Evolutionary conservation across 2,329 filamentous ascomycete genomes (phyloP), one percentile per base, ranked within the genome.

Genomic region (Cladosporium sp.): DNA sequence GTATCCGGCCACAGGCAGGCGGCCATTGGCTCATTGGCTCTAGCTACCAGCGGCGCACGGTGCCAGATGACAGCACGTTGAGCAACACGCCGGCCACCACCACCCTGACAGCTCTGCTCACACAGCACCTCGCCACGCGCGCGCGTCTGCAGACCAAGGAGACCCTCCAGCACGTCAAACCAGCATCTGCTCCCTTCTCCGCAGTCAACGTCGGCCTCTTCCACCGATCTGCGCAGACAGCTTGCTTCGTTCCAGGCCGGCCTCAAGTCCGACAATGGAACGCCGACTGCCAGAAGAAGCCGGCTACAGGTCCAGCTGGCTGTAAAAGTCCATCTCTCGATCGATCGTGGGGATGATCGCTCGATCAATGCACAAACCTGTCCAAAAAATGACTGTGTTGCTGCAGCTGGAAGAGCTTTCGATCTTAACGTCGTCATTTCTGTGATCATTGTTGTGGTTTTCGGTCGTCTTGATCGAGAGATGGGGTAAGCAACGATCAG

Each of bases 341-440:
- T 45, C 42, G 42, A 45, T 45, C 42, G 42, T 45, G 42, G 42
- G 42, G 24, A 28, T 45, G 42, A 45, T 45, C 42, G 42, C 42
- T 45, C 42, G 42, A 45, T 45, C 22, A 10, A 9, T 32, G 9
- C 3, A 32, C 8, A 7, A 32, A 32, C 4, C 28, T 32, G 28
- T 4, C 3, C 9, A 32, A 10, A 7, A 10, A 32, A 32, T 32
- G 12, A 4, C 12, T 9, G 28, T 32, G 28, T 32, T 32, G 3
- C 28, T 9, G 9, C 25, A 4, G 25, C 25, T 4, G 9, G 25
- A 28, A 4, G 25, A 28, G 25, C 25, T 9, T 32, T 32, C 28
- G 28, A 32, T 32, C 28, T 7, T 10, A 10, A 32, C 8, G 28
- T 32, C 28, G 28, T 32, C 28, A 32, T 32, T 7, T 32, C 28